Evolutionary conservation across 2,329 filamentous ascomycete species (phyloP), one percentile per base, ranked within the genome.

Genomic region (Pseudogymnoascus sp.): DNA sequence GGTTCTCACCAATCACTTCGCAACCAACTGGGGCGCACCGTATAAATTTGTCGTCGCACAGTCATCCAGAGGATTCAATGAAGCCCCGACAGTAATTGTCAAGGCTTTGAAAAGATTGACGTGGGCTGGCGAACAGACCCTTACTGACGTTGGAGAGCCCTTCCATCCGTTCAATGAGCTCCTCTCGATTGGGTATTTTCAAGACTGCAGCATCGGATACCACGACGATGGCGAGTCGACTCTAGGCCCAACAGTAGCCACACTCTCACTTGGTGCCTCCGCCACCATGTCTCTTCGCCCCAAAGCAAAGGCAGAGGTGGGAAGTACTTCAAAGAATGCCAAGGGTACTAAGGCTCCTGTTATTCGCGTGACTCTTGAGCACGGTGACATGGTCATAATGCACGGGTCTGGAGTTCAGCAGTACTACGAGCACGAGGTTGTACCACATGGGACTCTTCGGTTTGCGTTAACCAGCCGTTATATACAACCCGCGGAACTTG

Each of bases 321-420:
- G 3, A 16, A 73, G 31, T 16, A 65, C 69, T 7, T 72, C 71
- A 14, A 69, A 71, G 1, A 69, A 73, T 36, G 68, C 69, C 4
- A 75, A 71, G n/a, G 72, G 73, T 3, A 72, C 69, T 0, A 72
- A 74, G 60, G 36, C 66, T 1, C 65, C 64, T 5, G 66, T 79
- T 4, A 67, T 83, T 0, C 71, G 74, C 4, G 69, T 83, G 0
- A 67, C 70, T 1, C 73, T 89, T 3, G 76, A 79, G 6, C 86
- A 89, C 70, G 86, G 86, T 0, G 86, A 89, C 69, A 80, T 88
- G 10, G 78, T 85, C 1, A 75, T 88, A 16, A 88, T 88, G 85
- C 80, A 86, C 67, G 86, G 85, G 0, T 75, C 74, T 0, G 74
- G 76, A 0, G 82, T 89, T 11, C 87, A 89, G 68, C 76, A 79